Percentiles rank a stretch among this genome's conserved stretches.
These are phyloP conservation scores for Acanthamoeba sp. DNA, from an alignment of 208 protist genomes.

Conservation along the genomic window DNA sequence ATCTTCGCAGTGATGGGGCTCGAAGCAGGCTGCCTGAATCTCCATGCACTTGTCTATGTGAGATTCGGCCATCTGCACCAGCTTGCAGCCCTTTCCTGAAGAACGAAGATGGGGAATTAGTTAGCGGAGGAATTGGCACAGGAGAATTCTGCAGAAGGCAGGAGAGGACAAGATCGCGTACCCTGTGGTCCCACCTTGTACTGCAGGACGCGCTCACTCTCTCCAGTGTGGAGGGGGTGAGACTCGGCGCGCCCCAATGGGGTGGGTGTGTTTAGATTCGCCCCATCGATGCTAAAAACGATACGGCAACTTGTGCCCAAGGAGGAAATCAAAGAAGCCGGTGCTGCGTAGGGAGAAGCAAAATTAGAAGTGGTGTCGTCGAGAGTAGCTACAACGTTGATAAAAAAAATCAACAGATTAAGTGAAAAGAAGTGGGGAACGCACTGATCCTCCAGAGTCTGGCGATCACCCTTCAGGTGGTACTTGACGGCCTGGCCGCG, in stretches of 20 bases:
- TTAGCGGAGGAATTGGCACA: neutral
- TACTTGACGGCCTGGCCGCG: constrained; percentile 51
- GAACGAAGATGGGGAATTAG: neutral
- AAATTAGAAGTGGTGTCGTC: too few species aligned
- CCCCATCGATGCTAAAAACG: constrained; percentile 69
- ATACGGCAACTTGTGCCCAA: constrained; percentile 60
- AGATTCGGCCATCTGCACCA: constrained; percentile 59
- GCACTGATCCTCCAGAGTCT: constrained; percentile 53
- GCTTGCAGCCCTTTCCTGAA: constrained; percentile 56
- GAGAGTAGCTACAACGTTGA: too few species aligned
- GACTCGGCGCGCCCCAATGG: neutral
- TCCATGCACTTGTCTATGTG: constrained; percentile 58
- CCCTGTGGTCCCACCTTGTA: constrained; percentile 50
- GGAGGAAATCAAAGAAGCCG: constrained; percentile 58
- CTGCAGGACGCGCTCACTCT: constrained; percentile 46
- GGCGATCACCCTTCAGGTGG: constrained; percentile 64
- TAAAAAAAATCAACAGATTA: too few species aligned
- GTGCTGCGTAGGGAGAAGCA: neutral
- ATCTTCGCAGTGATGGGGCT: constrained; percentile 56
- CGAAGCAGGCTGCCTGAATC: constrained; percentile 58
- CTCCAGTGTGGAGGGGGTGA: neutral
- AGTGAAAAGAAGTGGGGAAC: neutral
- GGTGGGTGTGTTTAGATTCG: neutral
- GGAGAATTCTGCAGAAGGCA: too few species aligned
- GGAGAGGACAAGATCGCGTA: neutral